A percentile compares a stretch with the other conserved stretches of the same genome.
These are phyloP conservation scores for Sporothrix brasiliensis DNA, from an alignment of 2,329 filamentous ascomycete genomes.

Conservation along the genomic window DNA sequence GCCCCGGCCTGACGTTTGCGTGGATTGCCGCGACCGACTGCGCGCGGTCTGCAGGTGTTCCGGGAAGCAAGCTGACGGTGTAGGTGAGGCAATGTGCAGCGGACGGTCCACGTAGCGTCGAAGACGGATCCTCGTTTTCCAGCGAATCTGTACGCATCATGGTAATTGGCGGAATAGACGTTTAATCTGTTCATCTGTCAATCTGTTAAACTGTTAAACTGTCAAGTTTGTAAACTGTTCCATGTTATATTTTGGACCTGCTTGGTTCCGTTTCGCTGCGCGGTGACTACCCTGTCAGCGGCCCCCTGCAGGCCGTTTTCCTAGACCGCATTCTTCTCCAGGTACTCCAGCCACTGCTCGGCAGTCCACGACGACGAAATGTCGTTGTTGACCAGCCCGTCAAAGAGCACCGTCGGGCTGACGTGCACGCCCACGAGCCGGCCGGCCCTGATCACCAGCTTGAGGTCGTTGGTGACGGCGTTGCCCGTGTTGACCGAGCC, in stretches of 20 bases:
- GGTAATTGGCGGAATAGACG: not conserved
- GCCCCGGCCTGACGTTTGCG: slow-evolving; percentile 45
- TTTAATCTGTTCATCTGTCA: not conserved
- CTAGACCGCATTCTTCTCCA: slow-evolving; percentile 60
- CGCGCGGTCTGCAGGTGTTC: slow-evolving; percentile 20
- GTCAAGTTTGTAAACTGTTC: too few relatives aligned
- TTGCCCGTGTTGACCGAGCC: slow-evolving; percentile 79
- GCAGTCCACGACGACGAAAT: slow-evolving; percentile 77
- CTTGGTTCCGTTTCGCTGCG: not conserved
- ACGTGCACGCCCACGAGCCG: slow-evolving; percentile 83
- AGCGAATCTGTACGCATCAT: slow-evolving; percentile 3
- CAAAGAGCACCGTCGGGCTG: slow-evolving; percentile 85
- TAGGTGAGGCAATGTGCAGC: not conserved
- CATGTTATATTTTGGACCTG: not conserved
- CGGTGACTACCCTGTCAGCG: not conserved
- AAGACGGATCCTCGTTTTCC: not conserved
- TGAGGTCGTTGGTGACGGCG: slow-evolving; percentile 79
- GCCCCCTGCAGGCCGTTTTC: not conserved
- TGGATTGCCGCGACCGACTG: slow-evolving; percentile 39
- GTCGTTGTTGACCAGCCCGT: slow-evolving; percentile 78
- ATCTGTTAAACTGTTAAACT: not conserved
- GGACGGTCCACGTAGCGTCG: too few relatives aligned
- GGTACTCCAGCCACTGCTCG: slow-evolving; percentile 84
- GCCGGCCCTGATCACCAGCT: slow-evolving; percentile 78
- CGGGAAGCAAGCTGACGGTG: slow-evolving; percentile 22